These are phyloP conservation scores for Cladobotryum protrusum DNA, from an alignment of 2,329 filamentous ascomycete genomes.

Conservation along the genomic window DNA sequence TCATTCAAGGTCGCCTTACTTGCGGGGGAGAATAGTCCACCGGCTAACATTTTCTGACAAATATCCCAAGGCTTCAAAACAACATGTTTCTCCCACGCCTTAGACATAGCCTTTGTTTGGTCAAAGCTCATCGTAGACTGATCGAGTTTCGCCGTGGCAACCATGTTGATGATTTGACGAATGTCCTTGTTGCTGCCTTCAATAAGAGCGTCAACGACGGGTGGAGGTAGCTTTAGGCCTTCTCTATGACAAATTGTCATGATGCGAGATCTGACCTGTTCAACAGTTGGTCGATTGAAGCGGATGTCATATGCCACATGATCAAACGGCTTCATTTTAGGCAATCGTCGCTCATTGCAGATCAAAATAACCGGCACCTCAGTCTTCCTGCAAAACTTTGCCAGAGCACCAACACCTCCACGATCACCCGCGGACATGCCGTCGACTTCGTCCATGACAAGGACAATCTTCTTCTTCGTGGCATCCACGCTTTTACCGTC, in stretches of 20 bases:
- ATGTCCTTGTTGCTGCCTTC: conserved; percentile 96
- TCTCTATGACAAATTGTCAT: conserved; percentile 94
- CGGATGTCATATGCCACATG: conserved; percentile 75
- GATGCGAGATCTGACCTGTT: conserved; percentile 85
- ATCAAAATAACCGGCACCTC: conserved; percentile 94
- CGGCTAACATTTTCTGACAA: conserved; percentile 81
- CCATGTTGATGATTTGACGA: conserved; percentile 97
- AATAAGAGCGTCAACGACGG: conserved; percentile 86
- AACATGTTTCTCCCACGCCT: conserved; percentile 97
- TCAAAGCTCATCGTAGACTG: conserved; percentile 74
- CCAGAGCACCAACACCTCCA: conserved; percentile 88
- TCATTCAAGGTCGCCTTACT: conserved; percentile 89
- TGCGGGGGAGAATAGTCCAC: conserved; percentile 75
- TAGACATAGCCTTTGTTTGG: conserved; percentile 87
- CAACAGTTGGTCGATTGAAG: conserved; percentile 83
- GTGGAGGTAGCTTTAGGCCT: conserved; percentile 73
- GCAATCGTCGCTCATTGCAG: conserved; percentile 87
- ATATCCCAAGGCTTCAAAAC: conserved; percentile 98
- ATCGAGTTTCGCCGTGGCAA: conserved; percentile 88
- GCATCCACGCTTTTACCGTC: conserved; percentile 74
- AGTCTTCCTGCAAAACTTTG: conserved; percentile 91
- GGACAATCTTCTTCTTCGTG: conserved; percentile 83
- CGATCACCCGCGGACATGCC: conserved; percentile 97
- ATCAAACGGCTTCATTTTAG: conserved; percentile 99
- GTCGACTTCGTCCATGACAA: conserved; percentile 99